These are phyloP conservation scores for Clarireedia paspali DNA, from an alignment of 2,329 filamentous ascomycete species.

Conservation along the genomic window DNA sequence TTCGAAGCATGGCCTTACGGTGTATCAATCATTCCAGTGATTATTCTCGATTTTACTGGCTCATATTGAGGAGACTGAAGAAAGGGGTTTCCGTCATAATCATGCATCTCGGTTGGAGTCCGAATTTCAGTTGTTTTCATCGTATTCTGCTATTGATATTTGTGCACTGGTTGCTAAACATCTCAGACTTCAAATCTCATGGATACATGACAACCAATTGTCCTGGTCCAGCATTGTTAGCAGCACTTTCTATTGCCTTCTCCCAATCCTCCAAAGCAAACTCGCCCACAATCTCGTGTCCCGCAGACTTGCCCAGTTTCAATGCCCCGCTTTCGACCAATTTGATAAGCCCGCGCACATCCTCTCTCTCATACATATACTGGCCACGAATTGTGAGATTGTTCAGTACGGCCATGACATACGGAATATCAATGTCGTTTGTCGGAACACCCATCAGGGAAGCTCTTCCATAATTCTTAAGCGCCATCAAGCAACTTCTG, in stretches of 20 bases:
- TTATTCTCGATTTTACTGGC: no score
- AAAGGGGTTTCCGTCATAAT: no score
- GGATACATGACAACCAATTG: not conserved
- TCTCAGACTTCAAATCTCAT: not conserved
- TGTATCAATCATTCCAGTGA: no score
- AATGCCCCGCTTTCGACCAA: constrained; percentile 31
- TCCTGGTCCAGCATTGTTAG: constrained; percentile 20
- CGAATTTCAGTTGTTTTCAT: no score
- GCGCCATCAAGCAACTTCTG: constrained; percentile 27
- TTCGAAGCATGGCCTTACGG: no score
- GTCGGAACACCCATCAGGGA: constrained; percentile 29
- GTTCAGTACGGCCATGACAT: constrained; percentile 25
- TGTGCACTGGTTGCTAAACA: no score
- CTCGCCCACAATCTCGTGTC: not conserved
- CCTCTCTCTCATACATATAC: constrained; percentile 38
- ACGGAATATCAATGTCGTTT: constrained; percentile 26
- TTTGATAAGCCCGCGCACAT: constrained; percentile 34
- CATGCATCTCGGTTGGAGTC: no score
- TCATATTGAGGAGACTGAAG: no score
- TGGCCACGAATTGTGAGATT: constrained; percentile 34
- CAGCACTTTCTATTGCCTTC: constrained; percentile 8
- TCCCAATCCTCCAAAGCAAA: constrained; percentile 13
- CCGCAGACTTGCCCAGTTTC: constrained; percentile 6
- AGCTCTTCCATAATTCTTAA: constrained; percentile 27
- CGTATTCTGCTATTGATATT: no score